phyloP scores from a whole-genome alignment of 164 flowering plant genomes.

The Santalum album region DNA sequence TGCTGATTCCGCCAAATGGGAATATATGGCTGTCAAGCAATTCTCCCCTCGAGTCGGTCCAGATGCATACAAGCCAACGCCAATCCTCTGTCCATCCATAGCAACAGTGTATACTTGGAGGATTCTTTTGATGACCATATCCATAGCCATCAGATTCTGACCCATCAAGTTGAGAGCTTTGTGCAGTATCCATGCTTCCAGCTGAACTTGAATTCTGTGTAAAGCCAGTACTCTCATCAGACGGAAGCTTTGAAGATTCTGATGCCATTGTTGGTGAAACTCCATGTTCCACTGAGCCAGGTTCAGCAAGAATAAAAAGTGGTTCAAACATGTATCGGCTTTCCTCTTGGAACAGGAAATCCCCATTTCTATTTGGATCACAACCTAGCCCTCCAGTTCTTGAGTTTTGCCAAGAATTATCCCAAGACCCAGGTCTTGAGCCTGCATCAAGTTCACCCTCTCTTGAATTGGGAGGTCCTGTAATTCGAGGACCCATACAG shows the following conservation, averaged over 20 bases:
- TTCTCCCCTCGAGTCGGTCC: constrained; percentile 99
- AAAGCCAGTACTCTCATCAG: constrained; percentile 57
- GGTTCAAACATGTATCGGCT: constrained; percentile 78
- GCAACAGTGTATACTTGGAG: constrained; percentile 86
- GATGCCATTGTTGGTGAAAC: constrained; percentile 28
- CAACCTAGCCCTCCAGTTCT: constrained; percentile 56
- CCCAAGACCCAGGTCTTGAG: constrained; percentile 69
- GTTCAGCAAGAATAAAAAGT: constrained; percentile 86
- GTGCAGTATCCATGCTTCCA: constrained; percentile 46
- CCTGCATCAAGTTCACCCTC: constrained; percentile 73
- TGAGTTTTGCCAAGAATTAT: constrained; percentile 72
- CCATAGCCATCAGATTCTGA: constrained; percentile 51
- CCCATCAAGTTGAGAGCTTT: constrained; percentile 53
- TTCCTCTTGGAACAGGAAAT: constrained; percentile 49
- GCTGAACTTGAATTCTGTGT: constrained; percentile 39
- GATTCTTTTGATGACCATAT: constrained; percentile 35
- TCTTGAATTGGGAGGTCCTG: constrained; percentile 59
- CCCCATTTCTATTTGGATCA: constrained; percentile 53
- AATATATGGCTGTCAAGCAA: constrained; percentile 83
- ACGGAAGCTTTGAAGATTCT: constrained; percentile 40
- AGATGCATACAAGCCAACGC: constrained; percentile 95
- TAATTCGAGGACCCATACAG: constrained; percentile 51
- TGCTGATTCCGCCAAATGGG: constrained; percentile 97
- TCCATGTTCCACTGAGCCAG: constrained; percentile 73
- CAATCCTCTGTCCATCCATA: constrained; percentile 99